These are phyloP conservation scores for Rhododendron molle DNA, from an alignment of 148 eudicot genomes.

Conservation along the genomic window DNA sequence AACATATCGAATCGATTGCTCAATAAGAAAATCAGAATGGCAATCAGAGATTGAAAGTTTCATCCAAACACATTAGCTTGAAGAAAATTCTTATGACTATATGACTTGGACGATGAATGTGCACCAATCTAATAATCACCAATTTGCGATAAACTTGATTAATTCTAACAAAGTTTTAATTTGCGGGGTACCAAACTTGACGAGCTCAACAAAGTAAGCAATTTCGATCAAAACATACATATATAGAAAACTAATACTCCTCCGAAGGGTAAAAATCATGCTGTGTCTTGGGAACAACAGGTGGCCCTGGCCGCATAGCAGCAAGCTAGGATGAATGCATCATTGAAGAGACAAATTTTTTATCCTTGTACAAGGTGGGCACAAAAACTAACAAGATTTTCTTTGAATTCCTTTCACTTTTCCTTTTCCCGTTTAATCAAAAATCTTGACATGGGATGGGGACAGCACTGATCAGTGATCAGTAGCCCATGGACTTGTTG, in stretches of 20 bases:
- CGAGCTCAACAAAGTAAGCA: neutral
- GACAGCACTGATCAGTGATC: conserved; percentile 7
- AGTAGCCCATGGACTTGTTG: conserved; percentile 21
- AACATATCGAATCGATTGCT: neutral
- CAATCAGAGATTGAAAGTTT: neutral
- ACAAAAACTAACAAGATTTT: conserved; percentile 1
- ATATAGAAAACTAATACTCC: neutral
- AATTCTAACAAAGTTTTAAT: too few relatives aligned
- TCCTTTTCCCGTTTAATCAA: neutral
- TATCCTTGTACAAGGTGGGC: conserved; percentile 5
- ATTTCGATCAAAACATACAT: neutral
- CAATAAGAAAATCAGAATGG: neutral
- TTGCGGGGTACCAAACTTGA: neutral
- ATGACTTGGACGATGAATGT: neutral
- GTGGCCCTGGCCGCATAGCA: neutral
- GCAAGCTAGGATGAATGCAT: neutral
- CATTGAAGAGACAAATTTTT: conserved; percentile 17
- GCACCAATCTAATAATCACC: neutral
- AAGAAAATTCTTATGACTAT: neutral
- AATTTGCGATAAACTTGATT: neutral
- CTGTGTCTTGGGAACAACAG: neutral
- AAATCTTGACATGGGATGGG: conserved; percentile 5
- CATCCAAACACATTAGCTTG: neutral
- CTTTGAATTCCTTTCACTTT: neutral
- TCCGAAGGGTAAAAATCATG: neutral